Evolutionary conservation across 169 alveolate genomes (phyloP).

Genomic region (Sarcocystis neurona): DNA sequence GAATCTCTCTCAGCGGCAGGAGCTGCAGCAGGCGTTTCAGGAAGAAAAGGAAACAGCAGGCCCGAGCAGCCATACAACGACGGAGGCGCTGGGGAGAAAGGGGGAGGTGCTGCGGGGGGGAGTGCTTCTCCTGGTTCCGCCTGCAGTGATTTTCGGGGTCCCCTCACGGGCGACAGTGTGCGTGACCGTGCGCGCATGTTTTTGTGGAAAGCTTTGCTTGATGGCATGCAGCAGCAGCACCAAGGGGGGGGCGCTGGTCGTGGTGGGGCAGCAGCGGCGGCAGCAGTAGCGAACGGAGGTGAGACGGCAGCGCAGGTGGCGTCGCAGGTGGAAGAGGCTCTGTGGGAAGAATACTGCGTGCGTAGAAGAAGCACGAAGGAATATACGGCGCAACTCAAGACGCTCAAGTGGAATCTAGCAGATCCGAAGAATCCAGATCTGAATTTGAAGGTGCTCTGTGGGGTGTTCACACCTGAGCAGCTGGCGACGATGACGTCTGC

Average conservation of each 20-base stretch:
- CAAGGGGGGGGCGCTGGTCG: too few relatives aligned
- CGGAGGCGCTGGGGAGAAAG: background rate
- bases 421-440: conserved; percentile 89
- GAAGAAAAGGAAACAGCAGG: background rate
- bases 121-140: background rate
- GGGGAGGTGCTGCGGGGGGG: background rate
- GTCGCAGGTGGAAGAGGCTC: conserved; percentile 22
- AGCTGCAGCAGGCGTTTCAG: background rate
- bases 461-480: conserved; percentile 78
- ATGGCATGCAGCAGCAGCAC: conserved; percentile 37
- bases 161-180: conserved; percentile 24
- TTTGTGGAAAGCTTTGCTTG: conserved; percentile 46
- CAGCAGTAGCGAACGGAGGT: background rate
- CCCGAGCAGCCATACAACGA: too few relatives aligned
- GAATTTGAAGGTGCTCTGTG: conserved; percentile 82
- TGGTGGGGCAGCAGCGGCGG: background rate
- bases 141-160: conserved; percentile 8
- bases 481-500: conserved; percentile 89
- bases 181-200: conserved; percentile 56
- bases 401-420: conserved; percentile 87
- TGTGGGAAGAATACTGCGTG: conserved; percentile 48
- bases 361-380: conserved; percentile 37
- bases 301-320: conserved; percentile 48
- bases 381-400: conserved; percentile 77
- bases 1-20: background rate